phyloP scores from a whole-genome alignment of 495 filamentous ascomycete genomes.

The Podospora didyma region DNA sequence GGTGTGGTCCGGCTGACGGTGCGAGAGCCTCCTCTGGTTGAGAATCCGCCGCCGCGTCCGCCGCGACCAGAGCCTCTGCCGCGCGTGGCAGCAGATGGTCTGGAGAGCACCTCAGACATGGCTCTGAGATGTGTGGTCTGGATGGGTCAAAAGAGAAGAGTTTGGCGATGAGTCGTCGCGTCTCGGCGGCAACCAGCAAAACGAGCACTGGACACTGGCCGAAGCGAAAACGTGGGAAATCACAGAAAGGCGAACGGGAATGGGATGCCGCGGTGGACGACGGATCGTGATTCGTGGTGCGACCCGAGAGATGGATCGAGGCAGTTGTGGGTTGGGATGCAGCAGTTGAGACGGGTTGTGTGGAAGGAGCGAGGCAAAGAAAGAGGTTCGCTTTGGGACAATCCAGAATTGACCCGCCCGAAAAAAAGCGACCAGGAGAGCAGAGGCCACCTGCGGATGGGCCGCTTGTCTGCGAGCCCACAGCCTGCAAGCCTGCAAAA shows the following conservation, averaged over 20 bases:
- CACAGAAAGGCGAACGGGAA: constrained; percentile 20
- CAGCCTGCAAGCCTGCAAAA: not conserved
- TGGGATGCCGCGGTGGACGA: constrained; percentile 28
- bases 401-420: constrained; percentile 29
- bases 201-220: constrained; percentile 31
- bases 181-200: constrained; percentile 28
- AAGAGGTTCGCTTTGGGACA: constrained; percentile 29
- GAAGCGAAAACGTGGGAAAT: constrained; percentile 17
- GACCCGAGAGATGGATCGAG: constrained; percentile 32
- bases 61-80: constrained; percentile 39
- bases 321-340: constrained; percentile 14
- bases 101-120: constrained; percentile 92
- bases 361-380: constrained; percentile 23
- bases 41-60: constrained; percentile 79
- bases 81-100: constrained; percentile 59
- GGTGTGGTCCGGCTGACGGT: constrained; percentile 45
- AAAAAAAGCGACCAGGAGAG: constrained; percentile 20
- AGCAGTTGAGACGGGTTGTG: constrained; percentile 13
- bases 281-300: constrained; percentile 24
- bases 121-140: constrained; percentile 36
- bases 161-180: constrained; percentile 40
- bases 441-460: constrained; percentile 8
- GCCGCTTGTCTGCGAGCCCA: not conserved
- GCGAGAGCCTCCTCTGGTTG: constrained; percentile 67
- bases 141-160: constrained; percentile 23